Evolutionary conservation across 352 stramenopile genomes (phyloP), one percentile per base, ranked within the genome.

Genomic region (Phytophthora constricta): DNA sequence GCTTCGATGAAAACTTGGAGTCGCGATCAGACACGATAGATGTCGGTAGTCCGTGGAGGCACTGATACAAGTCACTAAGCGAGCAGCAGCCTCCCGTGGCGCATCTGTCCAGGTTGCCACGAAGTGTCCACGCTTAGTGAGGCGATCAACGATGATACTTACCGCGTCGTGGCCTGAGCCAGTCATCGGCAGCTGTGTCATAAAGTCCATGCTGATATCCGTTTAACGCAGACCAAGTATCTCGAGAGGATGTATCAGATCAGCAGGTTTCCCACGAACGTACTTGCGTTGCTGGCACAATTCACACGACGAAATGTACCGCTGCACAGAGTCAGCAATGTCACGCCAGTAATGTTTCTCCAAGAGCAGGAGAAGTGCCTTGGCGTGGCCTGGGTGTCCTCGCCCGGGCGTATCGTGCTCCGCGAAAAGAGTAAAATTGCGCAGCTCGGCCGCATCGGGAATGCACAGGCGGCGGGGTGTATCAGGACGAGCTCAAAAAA

Each of bases 191-290:
- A 34, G 10, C 25, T 34, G 17, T 0, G 39, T 54, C n/a, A 70
- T 45, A n/a, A 65, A 70, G 5, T 65, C 55, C 20, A 65, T 55
- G 2, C 42, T 60, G 14, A 64, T 64, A 23, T 70, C 45, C 13
- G n/a, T 43, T 39, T 47, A 65, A 14, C 47, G 34, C 17, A 22
- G 2, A 3, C 43, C 37, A 10, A 39, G 55, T 22, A 70, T 55
- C 1, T 70, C 62, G 3, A 70, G 25, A 17, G 55, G 62, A 13
- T 65, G 48, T 4, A 60, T 27, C 3, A 54, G 47, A 5, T 22
- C 62, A 8, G 13, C 34, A 3, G 28, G 23, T 26, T 70, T 65
- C 4, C 23, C 28, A 1, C 41, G 55, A 0, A 50, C 20, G 11
- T 50, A 47, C 9, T 56, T 65, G 22, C 49, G 58, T 1, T 54